These are phyloP conservation scores for Clohesyomyces aquaticus DNA, from an alignment of 495 filamentous ascomycete genomes.

Conservation along the genomic window DNA sequence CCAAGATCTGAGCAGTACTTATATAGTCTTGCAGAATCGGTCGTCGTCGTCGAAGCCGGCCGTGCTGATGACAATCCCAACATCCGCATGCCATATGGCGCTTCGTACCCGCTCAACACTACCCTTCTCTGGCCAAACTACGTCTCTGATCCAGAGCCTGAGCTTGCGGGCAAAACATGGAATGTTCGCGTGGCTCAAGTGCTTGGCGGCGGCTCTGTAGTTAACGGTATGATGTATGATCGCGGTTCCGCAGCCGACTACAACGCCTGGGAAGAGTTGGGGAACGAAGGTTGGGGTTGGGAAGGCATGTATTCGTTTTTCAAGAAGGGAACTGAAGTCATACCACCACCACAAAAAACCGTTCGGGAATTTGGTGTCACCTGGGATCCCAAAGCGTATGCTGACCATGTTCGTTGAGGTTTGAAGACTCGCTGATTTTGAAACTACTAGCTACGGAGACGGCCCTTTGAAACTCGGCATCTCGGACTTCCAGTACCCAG, in stretches of 20 bases:
- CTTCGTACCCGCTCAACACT: conserved; percentile 10
- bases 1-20: neutral
- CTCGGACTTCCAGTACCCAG: conserved; percentile 51
- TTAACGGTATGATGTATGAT: conserved; percentile 49
- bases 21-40: conserved; percentile 1
- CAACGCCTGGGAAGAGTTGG: conserved; percentile 37
- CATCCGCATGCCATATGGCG: conserved; percentile 15
- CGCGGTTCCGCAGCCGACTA: conserved; percentile 38
- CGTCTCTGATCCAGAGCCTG: conserved; percentile 15
- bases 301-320: conserved; percentile 35
- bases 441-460: conserved; percentile 5
- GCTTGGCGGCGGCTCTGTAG: conserved; percentile 49
- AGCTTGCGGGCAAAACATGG: conserved; percentile 15
- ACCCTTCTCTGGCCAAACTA: conserved; percentile 5
- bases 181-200: conserved; percentile 38
- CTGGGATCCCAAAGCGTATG: conserved; percentile 49
- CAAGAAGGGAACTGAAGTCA: conserved; percentile 28
- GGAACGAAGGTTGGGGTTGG: conserved; percentile 44
- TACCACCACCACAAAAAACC: conserved; percentile 4
- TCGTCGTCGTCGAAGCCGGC: conserved; percentile 32
- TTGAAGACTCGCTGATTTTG: neutral
- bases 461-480: conserved; percentile 51
- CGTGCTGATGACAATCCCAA: conserved; percentile 19
- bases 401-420: conserved; percentile 19
- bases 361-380: conserved; percentile 40